These are phyloP conservation scores for Daldinia vernicosa DNA, from an alignment of 495 filamentous ascomycete genomes.

Conservation along the genomic window DNA sequence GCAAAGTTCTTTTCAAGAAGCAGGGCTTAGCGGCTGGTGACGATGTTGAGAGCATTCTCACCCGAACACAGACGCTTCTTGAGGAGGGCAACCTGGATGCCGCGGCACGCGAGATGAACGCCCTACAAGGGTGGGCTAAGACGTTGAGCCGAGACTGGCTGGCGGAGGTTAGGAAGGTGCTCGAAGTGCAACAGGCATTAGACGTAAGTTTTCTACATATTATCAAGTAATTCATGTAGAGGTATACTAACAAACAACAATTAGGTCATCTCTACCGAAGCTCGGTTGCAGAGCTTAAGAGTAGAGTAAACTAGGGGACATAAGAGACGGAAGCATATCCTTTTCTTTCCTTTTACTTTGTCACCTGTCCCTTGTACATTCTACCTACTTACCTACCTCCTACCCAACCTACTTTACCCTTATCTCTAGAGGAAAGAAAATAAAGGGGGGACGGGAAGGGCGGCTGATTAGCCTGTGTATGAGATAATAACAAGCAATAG, in stretches of 20 bases:
- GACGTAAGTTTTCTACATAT: slow-evolving; percentile 70
- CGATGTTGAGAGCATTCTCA: slow-evolving; percentile 93
- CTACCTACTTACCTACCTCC: slow-evolving; percentile 2
- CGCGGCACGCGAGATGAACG: slow-evolving; percentile 95
- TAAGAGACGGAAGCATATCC: slow-evolving; percentile 19
- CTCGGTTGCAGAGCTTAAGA: slow-evolving; percentile 68
- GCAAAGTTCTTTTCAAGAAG: slow-evolving; percentile 94
- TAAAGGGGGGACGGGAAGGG: slow-evolving; percentile 5
- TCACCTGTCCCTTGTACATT: slow-evolving; percentile 39
- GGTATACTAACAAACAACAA: slow-evolving; percentile 4
- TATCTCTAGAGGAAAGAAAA: slow-evolving; percentile 26
- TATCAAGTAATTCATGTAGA: slow-evolving; percentile 11
- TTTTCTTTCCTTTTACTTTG: slow-evolving; percentile 31
- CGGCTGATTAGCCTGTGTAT: slow-evolving; percentile 18
- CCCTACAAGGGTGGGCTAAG: slow-evolving; percentile 90
- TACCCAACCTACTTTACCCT: slow-evolving; percentile 1
- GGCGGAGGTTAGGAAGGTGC: slow-evolving; percentile 81
- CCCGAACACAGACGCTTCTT: slow-evolving; percentile 83
- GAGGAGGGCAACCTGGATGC: slow-evolving; percentile 92
- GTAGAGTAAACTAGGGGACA: slow-evolving; percentile 53
- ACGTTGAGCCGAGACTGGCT: slow-evolving; percentile 93
- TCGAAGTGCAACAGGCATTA: slow-evolving; percentile 95
- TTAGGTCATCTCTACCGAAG: slow-evolving; percentile 68
- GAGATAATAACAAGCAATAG: slow-evolving; percentile 33
- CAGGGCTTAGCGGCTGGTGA: slow-evolving; percentile 83